Conservation (phyloP, 371 early-diverging fungal genomes). For the Capniomyces stellatus region DNA sequence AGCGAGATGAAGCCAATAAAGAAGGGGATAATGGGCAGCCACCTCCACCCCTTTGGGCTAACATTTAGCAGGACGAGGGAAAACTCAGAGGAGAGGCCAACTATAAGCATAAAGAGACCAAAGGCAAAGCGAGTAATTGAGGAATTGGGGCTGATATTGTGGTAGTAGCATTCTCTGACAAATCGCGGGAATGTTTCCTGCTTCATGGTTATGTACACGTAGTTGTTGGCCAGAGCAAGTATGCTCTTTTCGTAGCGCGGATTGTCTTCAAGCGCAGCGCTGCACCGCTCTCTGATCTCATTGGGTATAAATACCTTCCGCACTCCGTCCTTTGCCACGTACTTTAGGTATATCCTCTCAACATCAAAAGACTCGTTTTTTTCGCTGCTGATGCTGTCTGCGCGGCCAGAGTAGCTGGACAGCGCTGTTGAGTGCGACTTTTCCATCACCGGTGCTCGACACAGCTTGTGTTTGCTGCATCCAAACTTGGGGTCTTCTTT, state of each 20-base stretch:
- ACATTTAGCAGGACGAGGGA: slow-evolving; percentile 18
- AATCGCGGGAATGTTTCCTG: slow-evolving; percentile 21
- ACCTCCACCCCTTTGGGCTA: slow-evolving; percentile 19
- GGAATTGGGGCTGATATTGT: slow-evolving; percentile 19
- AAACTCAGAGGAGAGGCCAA: slow-evolving; percentile 15
- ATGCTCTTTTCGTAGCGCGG: slow-evolving; percentile 11
- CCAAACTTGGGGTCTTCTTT: too few species aligned
- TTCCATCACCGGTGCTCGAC: too few species aligned
- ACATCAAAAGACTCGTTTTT: too few species aligned
- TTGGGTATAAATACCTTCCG: slow-evolving; percentile 5
- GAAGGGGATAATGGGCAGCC: slow-evolving; percentile 17
- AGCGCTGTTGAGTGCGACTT: too few species aligned
- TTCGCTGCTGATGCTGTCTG: too few species aligned
- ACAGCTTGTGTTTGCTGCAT: too few species aligned
- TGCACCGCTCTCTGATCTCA: slow-evolving; percentile 14
- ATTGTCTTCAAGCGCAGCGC: slow-evolving; percentile 12
- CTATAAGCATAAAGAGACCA: slow-evolving; percentile 15
- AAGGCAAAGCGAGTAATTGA: slow-evolving; percentile 20
- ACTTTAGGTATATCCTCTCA: too few species aligned
- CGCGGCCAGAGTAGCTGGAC: too few species aligned
- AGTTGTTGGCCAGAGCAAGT: slow-evolving; percentile 19
- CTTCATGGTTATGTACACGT: slow-evolving; percentile 20
- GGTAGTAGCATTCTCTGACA: slow-evolving; percentile 16
- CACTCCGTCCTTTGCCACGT: slow-evolving; percentile 5
- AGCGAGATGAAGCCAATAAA: slow-evolving; percentile 13